A percentile compares a stretch with the other conserved stretches of the same genome.
Evolutionary conservation across 208 protist genomes (phyloP).

Genomic region (Leishmania braziliensis): DNA sequence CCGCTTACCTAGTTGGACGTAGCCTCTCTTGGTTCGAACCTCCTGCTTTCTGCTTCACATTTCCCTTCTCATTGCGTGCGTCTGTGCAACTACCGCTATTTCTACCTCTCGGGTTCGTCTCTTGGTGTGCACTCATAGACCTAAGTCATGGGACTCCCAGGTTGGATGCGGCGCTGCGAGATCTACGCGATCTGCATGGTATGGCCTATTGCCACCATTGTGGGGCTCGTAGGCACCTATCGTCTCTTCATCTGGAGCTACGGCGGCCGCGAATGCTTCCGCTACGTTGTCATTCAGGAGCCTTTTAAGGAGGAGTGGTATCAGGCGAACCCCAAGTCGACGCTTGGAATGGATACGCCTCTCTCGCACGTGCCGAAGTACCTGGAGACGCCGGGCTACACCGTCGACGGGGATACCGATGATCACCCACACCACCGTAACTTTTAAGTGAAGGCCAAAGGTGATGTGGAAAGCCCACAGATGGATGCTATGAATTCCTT

Average conservation of each 20-base stretch:
- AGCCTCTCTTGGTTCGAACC: background rate
- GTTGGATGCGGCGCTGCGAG: conserved; percentile 77
- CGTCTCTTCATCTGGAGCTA: conserved; percentile 90
- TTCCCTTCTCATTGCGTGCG: background rate
- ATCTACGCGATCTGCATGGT: conserved; percentile 87
- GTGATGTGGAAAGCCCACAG: background rate
- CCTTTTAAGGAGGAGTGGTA: conserved; percentile 87
- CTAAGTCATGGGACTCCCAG: conserved; percentile 57
- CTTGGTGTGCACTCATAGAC: background rate
- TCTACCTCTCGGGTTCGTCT: background rate
- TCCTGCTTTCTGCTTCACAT: background rate
- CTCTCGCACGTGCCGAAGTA: conserved; percentile 86
- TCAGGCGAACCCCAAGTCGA: conserved; percentile 84
- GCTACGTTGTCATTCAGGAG: conserved; percentile 85
- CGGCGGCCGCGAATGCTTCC: conserved; percentile 87
- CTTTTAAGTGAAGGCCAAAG: conserved; percentile 31
- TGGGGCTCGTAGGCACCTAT: conserved; percentile 66
- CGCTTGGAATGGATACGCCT: conserved; percentile 79
- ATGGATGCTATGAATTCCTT: background rate
- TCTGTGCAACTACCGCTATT: background rate
- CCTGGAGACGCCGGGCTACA: conserved; percentile 74
- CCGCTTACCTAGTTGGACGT: background rate
- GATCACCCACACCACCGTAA: conserved; percentile 78
- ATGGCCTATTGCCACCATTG: conserved; percentile 74
- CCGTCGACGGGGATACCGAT: conserved; percentile 28